Percentiles rank a stretch among this genome's conserved stretches.
These are phyloP conservation scores for Termitomyces titanicus DNA, from an alignment of 768 basidiomycete species.

Conservation along the genomic window DNA sequence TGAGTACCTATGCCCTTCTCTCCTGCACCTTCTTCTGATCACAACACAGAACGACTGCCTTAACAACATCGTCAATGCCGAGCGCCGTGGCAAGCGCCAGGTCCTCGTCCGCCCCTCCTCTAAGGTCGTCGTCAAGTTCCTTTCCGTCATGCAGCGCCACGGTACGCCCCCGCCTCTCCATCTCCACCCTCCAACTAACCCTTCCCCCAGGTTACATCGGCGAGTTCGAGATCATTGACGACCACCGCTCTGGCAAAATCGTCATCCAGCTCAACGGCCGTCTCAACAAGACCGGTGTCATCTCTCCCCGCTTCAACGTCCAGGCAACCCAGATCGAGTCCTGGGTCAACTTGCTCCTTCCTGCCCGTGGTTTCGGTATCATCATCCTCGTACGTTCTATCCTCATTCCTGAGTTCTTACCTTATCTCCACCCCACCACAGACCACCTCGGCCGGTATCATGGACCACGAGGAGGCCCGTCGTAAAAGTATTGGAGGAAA, in stretches of 20 bases:
- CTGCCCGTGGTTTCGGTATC: conserved; percentile 93
- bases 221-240: conserved; percentile 98
- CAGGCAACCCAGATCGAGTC: conserved; percentile 88
- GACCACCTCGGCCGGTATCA: conserved; percentile 97
- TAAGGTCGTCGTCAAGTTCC: conserved; percentile 97
- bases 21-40: background rate
- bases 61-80: conserved; percentile 99
- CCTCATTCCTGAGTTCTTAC: background rate
- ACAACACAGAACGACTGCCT: conserved; percentile 43
- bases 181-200: background rate
- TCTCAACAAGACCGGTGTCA: conserved; percentile 99
- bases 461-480: conserved; percentile 98
- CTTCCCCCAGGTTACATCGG: conserved; percentile 82
- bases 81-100: conserved; percentile 99
- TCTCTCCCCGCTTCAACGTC: conserved; percentile 98
- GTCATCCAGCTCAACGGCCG: conserved; percentile 98
- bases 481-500: conserved; percentile 98
- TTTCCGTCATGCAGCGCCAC: conserved; percentile 98
- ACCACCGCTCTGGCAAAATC: conserved; percentile 97
- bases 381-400: conserved; percentile 80
- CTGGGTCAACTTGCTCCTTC: conserved; percentile 96
- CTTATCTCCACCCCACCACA: conserved; percentile 28
- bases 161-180: conserved; percentile 48
- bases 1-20: conserved; percentile 43
- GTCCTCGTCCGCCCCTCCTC: conserved; percentile 96